Evolutionary conservation across 2,329 filamentous ascomycete genomes (phyloP), one percentile per base, ranked within the genome.

Genomic region (Emericellopsis cladophorae): DNA sequence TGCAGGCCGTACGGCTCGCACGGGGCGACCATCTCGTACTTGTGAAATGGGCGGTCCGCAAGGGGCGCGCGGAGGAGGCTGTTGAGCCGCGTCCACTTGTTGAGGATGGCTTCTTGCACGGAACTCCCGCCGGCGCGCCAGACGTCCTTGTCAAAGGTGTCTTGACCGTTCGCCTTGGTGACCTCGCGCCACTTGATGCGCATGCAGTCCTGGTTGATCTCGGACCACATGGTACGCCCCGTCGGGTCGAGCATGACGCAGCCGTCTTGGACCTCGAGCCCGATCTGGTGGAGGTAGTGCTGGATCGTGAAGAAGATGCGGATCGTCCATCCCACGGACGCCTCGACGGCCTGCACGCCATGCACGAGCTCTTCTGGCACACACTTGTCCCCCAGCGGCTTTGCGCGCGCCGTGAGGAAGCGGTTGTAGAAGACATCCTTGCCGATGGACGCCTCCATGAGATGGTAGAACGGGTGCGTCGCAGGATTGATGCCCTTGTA

Each of bases 261-360:
- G 22, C 36, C 36, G 36, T 38, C 36, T 9, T 38, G 36, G 4
- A 38, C 12, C 36, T 38, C 36, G 36, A 38, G 36, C n/a, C 36
- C 36, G 36, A 38, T 38, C 36, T 38, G 36, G 10, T 38, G 36
- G 6, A 38, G 36, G 11, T 38, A 38, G 36, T 38, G 36, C 36
- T 38, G 36, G 36, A 38, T 23, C 15, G 36, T 38, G 36, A 18
- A 38, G 36, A 38, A 38, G 36, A 38, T 23, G 36, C 36, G 36
- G 8, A 24, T 23, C 36, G 36, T 38, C 36, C 16, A 38, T 5
- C 24, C 36, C n/a, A 38, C 36, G n/a, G 36, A 38, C 67, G 74
- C 34, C 83, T 85, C 48, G 77, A 83, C 49, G 82, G 82, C 35
- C 76, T 79, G 8, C 86, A 94, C 54, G 79, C 79, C 3, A 80